Evolutionary conservation across 2,329 filamentous ascomycete species (phyloP).

Genomic region (Tolypocladium pustulatum): DNA sequence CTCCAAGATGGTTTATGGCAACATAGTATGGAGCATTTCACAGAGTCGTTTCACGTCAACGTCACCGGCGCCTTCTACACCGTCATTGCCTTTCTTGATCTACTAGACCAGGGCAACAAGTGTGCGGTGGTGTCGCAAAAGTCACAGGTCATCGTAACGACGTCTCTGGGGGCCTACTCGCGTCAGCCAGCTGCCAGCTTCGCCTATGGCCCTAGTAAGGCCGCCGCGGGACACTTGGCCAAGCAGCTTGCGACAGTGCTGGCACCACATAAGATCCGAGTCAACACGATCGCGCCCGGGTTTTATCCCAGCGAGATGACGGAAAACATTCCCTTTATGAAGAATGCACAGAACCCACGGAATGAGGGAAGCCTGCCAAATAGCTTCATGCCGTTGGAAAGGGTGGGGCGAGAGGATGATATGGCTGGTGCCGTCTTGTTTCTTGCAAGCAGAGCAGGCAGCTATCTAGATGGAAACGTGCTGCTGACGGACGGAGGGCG

Average conservation of each 20-base stretch:
- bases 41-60: slow-evolving; percentile 47
- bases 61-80: slow-evolving; percentile 30
- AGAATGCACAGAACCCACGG: slow-evolving; percentile 13
- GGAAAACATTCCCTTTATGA: slow-evolving; percentile 23
- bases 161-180: slow-evolving; percentile 53
- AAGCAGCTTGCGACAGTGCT: slow-evolving; percentile 58
- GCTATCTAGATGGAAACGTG: slow-evolving; percentile 52
- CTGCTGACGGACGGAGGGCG: slow-evolving; percentile 29
- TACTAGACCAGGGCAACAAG: slow-evolving; percentile 42
- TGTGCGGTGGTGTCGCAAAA: slow-evolving; percentile 7
- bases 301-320: slow-evolving; percentile 62
- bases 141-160: slow-evolving; percentile 37
- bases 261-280: slow-evolving; percentile 46
- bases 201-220: slow-evolving; percentile 58
- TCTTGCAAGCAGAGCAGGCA: slow-evolving; percentile 50
- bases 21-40: slow-evolving; percentile 44
- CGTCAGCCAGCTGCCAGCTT: slow-evolving; percentile 50
- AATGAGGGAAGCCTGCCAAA: slow-evolving; percentile 17
- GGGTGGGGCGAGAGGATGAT: slow-evolving; percentile 55
- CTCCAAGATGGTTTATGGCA: slow-evolving; percentile 9
- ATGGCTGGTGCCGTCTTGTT: slow-evolving; percentile 56
- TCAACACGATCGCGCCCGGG: slow-evolving; percentile 32
- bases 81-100: slow-evolving; percentile 48
- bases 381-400: slow-evolving; percentile 42
- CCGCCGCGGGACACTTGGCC: slow-evolving; percentile 53